Percentiles rank a stretch among this genome's conserved stretches.
Evolutionary conservation across 2,329 filamentous ascomycete genomes (phyloP).

Genomic region (Fusarium sp.): DNA sequence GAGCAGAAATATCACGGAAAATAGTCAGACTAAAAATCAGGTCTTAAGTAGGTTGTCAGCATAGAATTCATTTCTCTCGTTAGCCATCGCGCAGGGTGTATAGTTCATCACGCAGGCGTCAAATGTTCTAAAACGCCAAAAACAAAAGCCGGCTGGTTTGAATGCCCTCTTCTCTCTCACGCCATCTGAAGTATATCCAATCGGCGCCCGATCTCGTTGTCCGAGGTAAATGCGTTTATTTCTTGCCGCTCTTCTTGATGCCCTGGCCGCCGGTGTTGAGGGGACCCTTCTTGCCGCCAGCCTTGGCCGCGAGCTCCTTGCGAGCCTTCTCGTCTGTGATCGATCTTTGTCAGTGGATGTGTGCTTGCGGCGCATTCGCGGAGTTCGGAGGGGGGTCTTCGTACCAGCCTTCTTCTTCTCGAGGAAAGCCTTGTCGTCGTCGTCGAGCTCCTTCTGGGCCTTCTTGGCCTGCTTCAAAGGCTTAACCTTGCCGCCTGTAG

Average conservation of each 20-base stretch:
- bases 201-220: not conserved
- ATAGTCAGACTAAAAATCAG: conserved; percentile 13
- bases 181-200: conserved; percentile 28
- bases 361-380: not conserved
- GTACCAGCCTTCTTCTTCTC: conserved; percentile 87
- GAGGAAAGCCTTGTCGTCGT: conserved; percentile 85
- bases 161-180: conserved; percentile 17
- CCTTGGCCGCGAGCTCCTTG: conserved; percentile 85
- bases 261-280: conserved; percentile 85
- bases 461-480: conserved; percentile 92
- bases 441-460: conserved; percentile 82
- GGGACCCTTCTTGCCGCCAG: conserved; percentile 83
- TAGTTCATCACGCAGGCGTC: conserved; percentile 21
- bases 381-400: conserved; percentile 42
- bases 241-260: conserved; percentile 99
- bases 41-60: conserved; percentile 21
- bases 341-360: conserved; percentile 30
- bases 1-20: not conserved
- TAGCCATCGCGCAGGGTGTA: conserved; percentile 36
- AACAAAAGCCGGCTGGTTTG: conserved; percentile 24
- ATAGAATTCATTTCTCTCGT: conserved; percentile 43
- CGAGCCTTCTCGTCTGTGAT: conserved; percentile 80
- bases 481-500: conserved; percentile 84
- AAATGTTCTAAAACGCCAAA: conserved; percentile 31
- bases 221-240: conserved; percentile 62